Base-by-base conservation (phyloP, 352 stramenopile species). In the Phytophthora megakarya region DNA sequence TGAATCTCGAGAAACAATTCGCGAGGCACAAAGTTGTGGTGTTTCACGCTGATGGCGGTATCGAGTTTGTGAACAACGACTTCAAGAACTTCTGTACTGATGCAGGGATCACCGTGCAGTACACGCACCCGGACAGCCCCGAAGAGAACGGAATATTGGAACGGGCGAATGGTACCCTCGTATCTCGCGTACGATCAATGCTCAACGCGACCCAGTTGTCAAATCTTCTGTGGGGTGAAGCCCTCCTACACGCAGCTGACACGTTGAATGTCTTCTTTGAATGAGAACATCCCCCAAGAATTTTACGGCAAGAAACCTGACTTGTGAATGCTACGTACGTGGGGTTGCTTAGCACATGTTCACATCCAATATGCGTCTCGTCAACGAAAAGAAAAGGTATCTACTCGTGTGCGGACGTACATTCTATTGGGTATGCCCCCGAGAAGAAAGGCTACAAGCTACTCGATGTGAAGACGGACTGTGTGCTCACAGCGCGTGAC, bases 401-500 rank as follows among this genome's bases (percentile, higher is more conserved):
- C 12, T 6, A 32, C 40, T 39, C 18, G 52, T 10, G 28, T 35
- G 13, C 11, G 52, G 6, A 43, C 40, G 9, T 38, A 23, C 6
- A 33, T 52, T 15, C 19, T 53, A 0, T 15, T 47, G 0, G 42
- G 40, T 8, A 61, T 35, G 9, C 18, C n/a, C 30, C 12, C 2
- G 11, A 37, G 18, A 45, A 16, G 30, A 49, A 52, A 25, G 39
- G 51, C 4, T 50, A 51, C 26, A 60, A 60, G 19, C 19, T 60
- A 7, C 12, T 60, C 12, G 39, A 60, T 40, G 21, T 60, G 6
- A 8, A 11, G n/a, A 50, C 3, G 19, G 51, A 39, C 19, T 18
- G 38, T 5, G 26, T 49, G 0, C 8, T 26, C 13, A 59, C 51
- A 13, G 15, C 21, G 3, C 25, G 51, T 19, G 38, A 10, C 3